Base-by-base conservation (phyloP, 192 early-diverging fungal species). In the Entophlyctis luteolus region DNA sequence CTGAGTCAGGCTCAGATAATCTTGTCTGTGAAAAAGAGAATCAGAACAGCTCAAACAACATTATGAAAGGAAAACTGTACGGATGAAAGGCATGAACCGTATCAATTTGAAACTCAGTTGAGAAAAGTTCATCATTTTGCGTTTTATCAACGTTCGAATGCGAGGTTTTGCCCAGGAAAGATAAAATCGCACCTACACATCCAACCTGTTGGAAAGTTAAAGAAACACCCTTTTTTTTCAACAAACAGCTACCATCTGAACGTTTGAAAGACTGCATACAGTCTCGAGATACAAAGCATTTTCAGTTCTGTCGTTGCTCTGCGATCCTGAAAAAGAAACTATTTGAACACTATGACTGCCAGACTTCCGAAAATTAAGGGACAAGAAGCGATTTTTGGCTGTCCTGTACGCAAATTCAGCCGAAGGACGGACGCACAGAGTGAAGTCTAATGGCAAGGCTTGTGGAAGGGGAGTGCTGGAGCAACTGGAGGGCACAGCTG, bases 11-110 rank as follows among this genome's bases (percentile, higher is more conserved):
- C n/a, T n/a, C n/a, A n/a, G n/a, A 25, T 25, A 1, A 28, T 20
- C 25, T 22, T 12, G 14, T 1, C 20, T 46, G 14, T 46, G 22
- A 12, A 2, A 53, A 53, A 28, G 29, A 1, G 1, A 16, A 28
- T 53, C 10, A 49, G 16, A 20, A 29, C 32, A 55, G 18, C 31
- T 38, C 27, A 29, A 75, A 72, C 35, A 48, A 16, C 67, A 55
- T 16, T 23, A 22, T 49, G 46, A 12, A 18, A 22, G 23, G 34
- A 33, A 16, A 34, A 20, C 1, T 8, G 22, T 72, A 55, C 47
- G 74, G 74, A 80, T 37, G 75, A 52, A 77, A 77, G 20, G 74
- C 68, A 45, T 81, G 77, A 20, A 79, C 62, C 22, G 60, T 48
- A 5, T 28, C 18, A 28, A 75, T 58, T 75, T 46, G 31, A 14